phyloP scores from a whole-genome alignment of 441 rosid genomes.

The Dalechampia spathulata region DNA sequence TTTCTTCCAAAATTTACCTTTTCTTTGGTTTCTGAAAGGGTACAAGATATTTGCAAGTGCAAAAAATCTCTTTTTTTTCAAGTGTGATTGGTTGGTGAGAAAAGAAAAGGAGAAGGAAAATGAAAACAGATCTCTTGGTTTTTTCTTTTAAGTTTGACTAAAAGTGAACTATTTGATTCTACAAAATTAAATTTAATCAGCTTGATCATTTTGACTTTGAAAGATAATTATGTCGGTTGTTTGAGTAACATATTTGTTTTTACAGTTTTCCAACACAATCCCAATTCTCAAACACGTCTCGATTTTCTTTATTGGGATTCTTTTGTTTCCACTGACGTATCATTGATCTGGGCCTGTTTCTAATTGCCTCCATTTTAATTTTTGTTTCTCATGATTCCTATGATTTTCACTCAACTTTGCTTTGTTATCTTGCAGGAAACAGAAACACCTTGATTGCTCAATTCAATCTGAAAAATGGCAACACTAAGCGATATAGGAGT shows the following conservation, averaged over 20 bases:
- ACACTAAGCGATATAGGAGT: constrained; percentile 35
- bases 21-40: too few relatives aligned
- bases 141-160: background rate
- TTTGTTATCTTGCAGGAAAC: too few relatives aligned
- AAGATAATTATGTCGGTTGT: background rate
- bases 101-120: background rate
- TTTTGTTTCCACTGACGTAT: background rate
- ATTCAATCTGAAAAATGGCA: constrained; percentile 27
- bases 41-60: too few relatives aligned
- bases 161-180: background rate
- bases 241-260: constrained; percentile 1
- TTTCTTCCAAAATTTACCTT: too few relatives aligned
- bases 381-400: too few relatives aligned
- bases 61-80: background rate
- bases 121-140: background rate
- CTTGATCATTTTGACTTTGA: background rate
- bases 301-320: background rate
- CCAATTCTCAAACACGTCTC: background rate
- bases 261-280: background rate
- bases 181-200: background rate
- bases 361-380: too few relatives aligned
- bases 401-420: too few relatives aligned
- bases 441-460: background rate
- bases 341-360: too few relatives aligned
- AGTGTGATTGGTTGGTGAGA: constrained; percentile 16